phyloP scores from a whole-genome alignment of 2,329 filamentous ascomycete species.

The Parastagonospora nodorum region DNA sequence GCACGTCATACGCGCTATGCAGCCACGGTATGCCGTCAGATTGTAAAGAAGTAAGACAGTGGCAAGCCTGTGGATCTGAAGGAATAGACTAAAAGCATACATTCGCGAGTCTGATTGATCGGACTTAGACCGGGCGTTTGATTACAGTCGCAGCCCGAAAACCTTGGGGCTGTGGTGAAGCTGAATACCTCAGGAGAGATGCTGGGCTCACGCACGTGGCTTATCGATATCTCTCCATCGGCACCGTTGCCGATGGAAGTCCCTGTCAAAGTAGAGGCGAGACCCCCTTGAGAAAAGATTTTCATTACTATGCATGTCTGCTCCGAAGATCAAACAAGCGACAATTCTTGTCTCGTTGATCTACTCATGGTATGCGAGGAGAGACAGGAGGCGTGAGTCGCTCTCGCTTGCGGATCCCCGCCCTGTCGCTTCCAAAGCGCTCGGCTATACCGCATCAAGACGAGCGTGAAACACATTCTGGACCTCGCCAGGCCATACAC shows the following conservation, averaged over 20 bases:
- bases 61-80: neutral
- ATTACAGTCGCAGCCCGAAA: neutral
- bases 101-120: neutral
- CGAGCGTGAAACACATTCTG: conserved; percentile 29
- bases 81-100: neutral
- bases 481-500: conserved; percentile 20
- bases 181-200: neutral
- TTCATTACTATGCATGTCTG: neutral
- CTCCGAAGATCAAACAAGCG: conserved; percentile 14
- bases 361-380: conserved; percentile 1
- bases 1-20: too few relatives aligned
- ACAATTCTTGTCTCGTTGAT: conserved; percentile 8
- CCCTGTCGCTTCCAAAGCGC: conserved; percentile 22
- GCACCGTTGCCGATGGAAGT: conserved; percentile 2
- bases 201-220: conserved; percentile 10
- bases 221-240: conserved; percentile 15
- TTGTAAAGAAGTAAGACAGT: neutral
- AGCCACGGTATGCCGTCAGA: neutral
- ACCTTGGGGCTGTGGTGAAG: neutral
- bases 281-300: neutral
- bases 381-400: conserved; percentile 4
- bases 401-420: conserved; percentile 6
- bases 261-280: neutral
- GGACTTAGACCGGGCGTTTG: neutral
- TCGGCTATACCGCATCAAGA: conserved; percentile 15